Evolutionary conservation across 164 flowering plant genomes (phyloP), one percentile per base, ranked within the genome.

Genomic region (Piper longum): DNA sequence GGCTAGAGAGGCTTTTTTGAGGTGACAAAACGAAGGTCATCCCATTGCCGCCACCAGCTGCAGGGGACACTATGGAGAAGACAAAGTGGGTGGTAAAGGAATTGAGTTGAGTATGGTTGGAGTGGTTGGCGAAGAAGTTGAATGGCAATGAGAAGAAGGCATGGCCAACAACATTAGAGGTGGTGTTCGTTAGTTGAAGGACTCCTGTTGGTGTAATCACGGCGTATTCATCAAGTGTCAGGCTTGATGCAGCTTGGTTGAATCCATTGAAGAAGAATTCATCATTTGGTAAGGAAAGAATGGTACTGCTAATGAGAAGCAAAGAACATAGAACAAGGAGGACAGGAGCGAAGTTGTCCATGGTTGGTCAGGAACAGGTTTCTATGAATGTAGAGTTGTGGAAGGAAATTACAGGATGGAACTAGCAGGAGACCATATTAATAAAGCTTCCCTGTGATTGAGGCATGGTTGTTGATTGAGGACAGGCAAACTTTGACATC

Each of bases 21-120:
- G 81, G 67, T 1, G 85, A 57, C 45, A 86, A 67, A 0, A 81
- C 68, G 77, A 86, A 84, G 63, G 88, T 85, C 4, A 86, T 55
- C 42, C 88, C 91, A 63, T 86, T 85, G 61, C 89, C 89, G n/a
- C 83, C 84, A 17, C 52, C 75, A 1, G 80, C 78, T 43, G 69
- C 77, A 61, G 80, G 71, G 7, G 87, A 82, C 63, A 78, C 80
- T 16, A 84, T 62, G 16, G 78, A 72, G 39, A 86, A 74, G 26
- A 74, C 83, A 55, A 86, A 84, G 5, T 77, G 62, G 42, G 87
- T 73, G 36, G 85, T 81, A 64, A 84, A 82, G 5, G 88, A 86
- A 41, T 59, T 19, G 41, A 41, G 43, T 2, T 57, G 36, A 26
- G 36, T 26, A 2, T 26, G 39, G 13, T 18, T n/a, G 7, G 40